These are phyloP conservation scores for Leucosporidium scottii DNA, from an alignment of 768 basidiomycete species.

Conservation along the genomic window DNA sequence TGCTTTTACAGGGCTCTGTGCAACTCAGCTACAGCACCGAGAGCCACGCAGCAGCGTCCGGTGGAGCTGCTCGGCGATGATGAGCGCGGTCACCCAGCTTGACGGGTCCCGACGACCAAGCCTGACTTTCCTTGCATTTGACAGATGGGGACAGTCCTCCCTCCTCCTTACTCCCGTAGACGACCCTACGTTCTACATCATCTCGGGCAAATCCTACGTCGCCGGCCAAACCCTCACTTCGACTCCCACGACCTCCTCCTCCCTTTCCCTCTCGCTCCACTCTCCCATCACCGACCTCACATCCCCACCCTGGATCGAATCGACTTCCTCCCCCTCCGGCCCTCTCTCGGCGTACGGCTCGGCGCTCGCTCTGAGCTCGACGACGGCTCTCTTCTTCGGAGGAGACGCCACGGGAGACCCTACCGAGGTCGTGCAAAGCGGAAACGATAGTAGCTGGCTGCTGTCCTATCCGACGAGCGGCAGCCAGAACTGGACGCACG, in stretches of 20 bases:
- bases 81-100: too few species aligned
- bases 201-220: constrained; percentile 17
- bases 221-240: constrained; percentile 27
- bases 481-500: constrained; percentile 4
- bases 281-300: constrained; percentile 17
- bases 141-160: constrained; percentile 26
- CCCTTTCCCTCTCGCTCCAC: constrained; percentile 23
- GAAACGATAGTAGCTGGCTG: constrained; percentile 14
- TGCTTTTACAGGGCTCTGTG: too few species aligned
- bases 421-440: constrained; percentile 10
- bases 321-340: background rate
- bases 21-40: too few species aligned
- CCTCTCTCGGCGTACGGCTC: constrained; percentile 8
- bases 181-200: constrained; percentile 15
- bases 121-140: background rate
- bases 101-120: too few species aligned
- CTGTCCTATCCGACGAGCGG: constrained; percentile 3
- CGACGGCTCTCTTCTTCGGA: constrained; percentile 13
- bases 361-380: constrained; percentile 6
- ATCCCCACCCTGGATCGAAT: constrained; percentile 16
- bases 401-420: constrained; percentile 26
- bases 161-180: constrained; percentile 6
- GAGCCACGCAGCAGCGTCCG: too few species aligned
- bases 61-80: too few species aligned
- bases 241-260: constrained; percentile 9